Conservation (phyloP, 345 rosid genomes). For the Salix brachista region DNA sequence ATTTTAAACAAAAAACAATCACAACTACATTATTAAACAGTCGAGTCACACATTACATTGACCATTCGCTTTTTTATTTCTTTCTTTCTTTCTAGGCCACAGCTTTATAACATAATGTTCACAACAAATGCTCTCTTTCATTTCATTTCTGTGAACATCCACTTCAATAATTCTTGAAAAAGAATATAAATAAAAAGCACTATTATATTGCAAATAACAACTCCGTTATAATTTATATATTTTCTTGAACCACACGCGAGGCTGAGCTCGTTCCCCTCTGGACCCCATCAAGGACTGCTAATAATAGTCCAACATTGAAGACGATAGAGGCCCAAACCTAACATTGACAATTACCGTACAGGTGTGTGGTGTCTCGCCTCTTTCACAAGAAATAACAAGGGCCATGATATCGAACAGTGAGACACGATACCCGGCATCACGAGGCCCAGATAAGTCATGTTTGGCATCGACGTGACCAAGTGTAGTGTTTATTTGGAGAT, state of each 20-base stretch:
- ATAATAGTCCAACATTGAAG: neutral
- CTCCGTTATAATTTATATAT: too few relatives aligned
- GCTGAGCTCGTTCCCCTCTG: neutral
- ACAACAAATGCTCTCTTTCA: neutral
- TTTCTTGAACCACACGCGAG: neutral
- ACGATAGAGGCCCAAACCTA: slow-evolving; percentile 21
- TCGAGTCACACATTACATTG: too few relatives aligned
- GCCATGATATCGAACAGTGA: slow-evolving; percentile 14
- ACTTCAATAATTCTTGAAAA: neutral
- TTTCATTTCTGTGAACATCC: neutral
- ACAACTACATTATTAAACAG: too few relatives aligned
- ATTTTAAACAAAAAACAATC: too few relatives aligned
- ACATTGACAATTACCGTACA: slow-evolving; percentile 1
- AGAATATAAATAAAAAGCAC: neutral
- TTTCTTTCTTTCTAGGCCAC: too few relatives aligned
- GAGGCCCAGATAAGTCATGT: slow-evolving; percentile 2
- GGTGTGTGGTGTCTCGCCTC: slow-evolving; percentile 8
- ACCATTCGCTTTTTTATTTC: too few relatives aligned
- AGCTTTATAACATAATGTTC: too few relatives aligned
- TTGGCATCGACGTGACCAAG: neutral
- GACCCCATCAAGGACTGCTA: neutral
- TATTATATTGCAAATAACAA: neutral
- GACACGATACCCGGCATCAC: slow-evolving; percentile 36
- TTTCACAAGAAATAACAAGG: neutral
- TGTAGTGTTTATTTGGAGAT: neutral